Evolutionary conservation across 2,329 filamentous ascomycete species (phyloP), one percentile per base, ranked within the genome.

Genomic region (Verticillium alfalfae): DNA sequence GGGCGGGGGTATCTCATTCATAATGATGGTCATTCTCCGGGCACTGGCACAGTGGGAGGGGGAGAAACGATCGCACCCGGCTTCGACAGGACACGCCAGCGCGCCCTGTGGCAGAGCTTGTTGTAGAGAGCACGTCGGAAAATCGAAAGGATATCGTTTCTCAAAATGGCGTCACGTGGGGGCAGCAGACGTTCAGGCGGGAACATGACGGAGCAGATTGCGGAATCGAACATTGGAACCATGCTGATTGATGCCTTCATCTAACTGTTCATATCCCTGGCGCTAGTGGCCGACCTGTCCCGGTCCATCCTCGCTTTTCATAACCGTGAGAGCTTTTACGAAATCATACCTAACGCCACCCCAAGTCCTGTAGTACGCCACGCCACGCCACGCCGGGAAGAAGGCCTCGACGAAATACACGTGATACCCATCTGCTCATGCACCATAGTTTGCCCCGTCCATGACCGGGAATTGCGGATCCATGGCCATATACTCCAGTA

Each of bases 401-500:
- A 9, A 52, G 22, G n/a, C 10, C 13, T 13, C 36, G 5, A 31
- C 36, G 36, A 37, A 37, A 37, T 8, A 37, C 36, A 5, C 36
- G 13, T 37, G 36, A 37, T 37, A 9, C 36, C 5, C 45, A 45
- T 2, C 3, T 45, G 16, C 18, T 52, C 10, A 52, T 22, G 45
- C 45, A 3, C 45, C 45, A 49, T 59, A 59, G 26, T 57, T 59
- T 16, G 61, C 56, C 26, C 67, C 67, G 37, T 69, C 66, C 55
- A 70, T 60, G 31, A 56, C 60, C 10, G 78, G 74, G 56, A 79
- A 80, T 45, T 77, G 75, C 3, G 75, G 71, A 45, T 85, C 86
- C 81, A 88, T 85, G 8, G 84, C 83, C 85, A 89, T 88, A 65
- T 86, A 88, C 69, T 90, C 87, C 15, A 90, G 79, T 67, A 90